Conservation (phyloP, 129 eudicot genomes). For the Erigeron canadensis region DNA sequence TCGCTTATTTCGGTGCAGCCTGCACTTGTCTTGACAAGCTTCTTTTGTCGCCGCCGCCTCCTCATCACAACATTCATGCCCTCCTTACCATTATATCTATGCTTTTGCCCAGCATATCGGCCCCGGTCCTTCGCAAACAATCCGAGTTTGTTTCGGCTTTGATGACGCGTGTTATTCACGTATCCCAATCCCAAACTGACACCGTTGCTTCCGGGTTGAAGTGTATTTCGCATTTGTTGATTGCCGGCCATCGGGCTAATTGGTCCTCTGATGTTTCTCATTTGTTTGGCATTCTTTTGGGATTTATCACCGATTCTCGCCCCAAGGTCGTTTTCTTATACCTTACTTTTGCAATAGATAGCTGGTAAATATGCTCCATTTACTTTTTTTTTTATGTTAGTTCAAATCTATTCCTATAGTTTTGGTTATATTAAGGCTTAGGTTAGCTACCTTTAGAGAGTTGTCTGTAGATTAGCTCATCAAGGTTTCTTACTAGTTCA, state of each 20-base stretch:
- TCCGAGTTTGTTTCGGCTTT: slow-evolving; percentile 43
- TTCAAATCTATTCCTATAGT: too few relatives aligned
- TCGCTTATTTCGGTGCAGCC: slow-evolving; percentile 83
- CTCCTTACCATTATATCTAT: slow-evolving; percentile 53
- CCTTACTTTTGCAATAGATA: too few relatives aligned
- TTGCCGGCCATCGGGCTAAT: slow-evolving; percentile 35
- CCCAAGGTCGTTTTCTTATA: too few relatives aligned
- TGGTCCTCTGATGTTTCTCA: slow-evolving; percentile 57
- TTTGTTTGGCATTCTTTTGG: slow-evolving; percentile 51
- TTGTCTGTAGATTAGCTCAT: background rate
- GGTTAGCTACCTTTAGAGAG: too few relatives aligned
- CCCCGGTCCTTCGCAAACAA: slow-evolving; percentile 47
- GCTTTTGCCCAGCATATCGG: slow-evolving; percentile 37
- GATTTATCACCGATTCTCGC: slow-evolving; percentile 51
- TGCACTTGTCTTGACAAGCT: slow-evolving; percentile 67
- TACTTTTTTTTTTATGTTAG: too few relatives aligned
- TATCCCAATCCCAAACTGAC: background rate
- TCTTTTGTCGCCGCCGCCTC: slow-evolving; percentile 26
- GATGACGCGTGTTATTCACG: slow-evolving; percentile 38
- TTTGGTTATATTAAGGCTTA: too few relatives aligned
- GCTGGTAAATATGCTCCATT: too few relatives aligned
- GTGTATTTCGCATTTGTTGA: slow-evolving; percentile 47
- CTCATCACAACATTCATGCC: slow-evolving; percentile 51
- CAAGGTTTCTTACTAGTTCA: background rate
- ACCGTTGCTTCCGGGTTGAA: slow-evolving; percentile 47